Base-by-base conservation (phyloP, 2,329 filamentous ascomycete species). In the Fusarium lyarnte region DNA sequence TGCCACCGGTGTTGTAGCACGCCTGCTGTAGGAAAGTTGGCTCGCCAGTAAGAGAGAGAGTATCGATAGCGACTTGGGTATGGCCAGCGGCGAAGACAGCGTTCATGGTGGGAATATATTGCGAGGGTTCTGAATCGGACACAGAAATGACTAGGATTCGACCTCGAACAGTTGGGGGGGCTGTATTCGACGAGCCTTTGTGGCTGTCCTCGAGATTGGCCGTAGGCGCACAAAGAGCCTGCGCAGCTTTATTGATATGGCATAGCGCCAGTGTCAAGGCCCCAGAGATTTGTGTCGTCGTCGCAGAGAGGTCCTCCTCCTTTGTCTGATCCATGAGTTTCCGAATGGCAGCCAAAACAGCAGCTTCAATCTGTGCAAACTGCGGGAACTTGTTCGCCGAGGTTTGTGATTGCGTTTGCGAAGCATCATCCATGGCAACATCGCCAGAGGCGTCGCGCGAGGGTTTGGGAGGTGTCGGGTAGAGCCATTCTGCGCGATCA, bases 91-190 rank as follows among this genome's bases (percentile, higher is more conserved):
- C 96, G 82, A 99, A 99, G 69, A 98, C 97, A 77, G 92, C 90
- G 84, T 99, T 99, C 96, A 99, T 99, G 75, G 97, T 96, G 1
- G 95, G 93, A 62, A 99, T 99, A 84, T 99, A 99, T 82, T 98
- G 93, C 9, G 94, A 91, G 0, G 97, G 89, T 77, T 95, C 93
- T 45, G 88, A 87, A 78, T 94, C 94, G 51, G 94, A 97, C 8
- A 98, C 94, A 52, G 93, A 97, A 59, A 99, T 81, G 71, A 98
- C 91, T 60, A 99, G 88, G 77, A 99, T 97, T 67, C 96, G 93
- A 43, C 81, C 82, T 27, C 81, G 82, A 35, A 84, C 74, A 9
- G 81, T 77, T 12, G 80, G 76, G 5, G 78, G 73, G 8, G 78
- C 72, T 36, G 75, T 74, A 19, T 64, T 69, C 13, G 77, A 76